Conservation (phyloP, 192 early-diverging fungal genomes). For the Paraglomus brasilianum region DNA sequence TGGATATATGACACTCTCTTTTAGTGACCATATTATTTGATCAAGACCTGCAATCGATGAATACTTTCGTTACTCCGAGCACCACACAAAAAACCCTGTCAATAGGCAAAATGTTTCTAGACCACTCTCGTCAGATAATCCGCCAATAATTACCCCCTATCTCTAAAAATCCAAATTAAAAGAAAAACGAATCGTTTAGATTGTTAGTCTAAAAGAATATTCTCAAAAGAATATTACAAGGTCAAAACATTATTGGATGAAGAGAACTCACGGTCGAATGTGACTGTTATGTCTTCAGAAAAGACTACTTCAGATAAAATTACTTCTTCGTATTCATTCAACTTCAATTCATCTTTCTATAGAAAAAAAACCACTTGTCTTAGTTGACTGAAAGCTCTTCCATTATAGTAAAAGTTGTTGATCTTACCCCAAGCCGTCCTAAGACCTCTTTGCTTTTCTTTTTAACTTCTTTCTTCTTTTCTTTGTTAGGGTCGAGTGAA, state of each 20-base stretch:
- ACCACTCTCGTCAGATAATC: constrained; percentile 5
- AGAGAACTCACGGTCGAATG: constrained; percentile 66
- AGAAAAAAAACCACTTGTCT: background rate
- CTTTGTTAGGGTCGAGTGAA: constrained; percentile 67
- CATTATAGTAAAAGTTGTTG: constrained; percentile 9
- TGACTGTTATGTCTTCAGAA: constrained; percentile 84
- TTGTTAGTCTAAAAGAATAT: background rate
- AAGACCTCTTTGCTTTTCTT: constrained; percentile 70
- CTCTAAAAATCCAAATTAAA: constrained; percentile 27
- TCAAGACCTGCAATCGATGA: constrained; percentile 91
- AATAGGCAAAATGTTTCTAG: background rate
- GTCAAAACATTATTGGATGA: background rate
- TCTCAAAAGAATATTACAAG: no score
- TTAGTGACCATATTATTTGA: constrained; percentile 84
- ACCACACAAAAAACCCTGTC: background rate
- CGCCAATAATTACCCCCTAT: constrained; percentile 24
- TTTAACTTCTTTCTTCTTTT: constrained; percentile 74
- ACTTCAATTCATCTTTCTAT: constrained; percentile 65
- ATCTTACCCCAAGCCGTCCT: constrained; percentile 64
- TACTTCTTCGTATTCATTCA: constrained; percentile 91
- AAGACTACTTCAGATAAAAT: constrained; percentile 94
- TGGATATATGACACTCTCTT: constrained; percentile 96
- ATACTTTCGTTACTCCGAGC: background rate
- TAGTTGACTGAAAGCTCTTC: background rate
- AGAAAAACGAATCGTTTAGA: background rate